Percentiles rank a stretch among this genome's conserved stretches.
Conservation (phyloP, 129 eudicot genomes). For the Escallonia herrerae region DNA sequence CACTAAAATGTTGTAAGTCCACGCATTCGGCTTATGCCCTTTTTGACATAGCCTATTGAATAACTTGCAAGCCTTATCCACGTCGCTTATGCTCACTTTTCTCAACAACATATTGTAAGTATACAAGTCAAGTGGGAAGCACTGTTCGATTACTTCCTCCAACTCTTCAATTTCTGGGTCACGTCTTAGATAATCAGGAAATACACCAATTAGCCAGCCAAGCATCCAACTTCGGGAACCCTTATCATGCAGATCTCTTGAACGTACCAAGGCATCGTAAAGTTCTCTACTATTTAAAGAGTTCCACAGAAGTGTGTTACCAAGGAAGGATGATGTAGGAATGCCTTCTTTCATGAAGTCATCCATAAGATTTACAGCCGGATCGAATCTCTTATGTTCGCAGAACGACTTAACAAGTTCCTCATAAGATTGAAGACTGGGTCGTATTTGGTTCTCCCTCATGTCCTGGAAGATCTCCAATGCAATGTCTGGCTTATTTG, state of each 20-base stretch:
- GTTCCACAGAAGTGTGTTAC: constrained; percentile 51
- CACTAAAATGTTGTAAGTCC: constrained; percentile 63
- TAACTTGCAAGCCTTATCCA: constrained; percentile 45
- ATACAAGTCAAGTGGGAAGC: constrained; percentile 47
- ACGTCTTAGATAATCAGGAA: constrained; percentile 33
- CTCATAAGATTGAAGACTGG: constrained; percentile 57
- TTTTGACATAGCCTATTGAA: constrained; percentile 36
- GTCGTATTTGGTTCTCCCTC: constrained; percentile 26
- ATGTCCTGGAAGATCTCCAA: constrained; percentile 31
- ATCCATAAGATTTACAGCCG: constrained; percentile 33
- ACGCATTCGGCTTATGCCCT: constrained; percentile 63
- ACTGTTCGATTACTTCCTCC: constrained; percentile 48
- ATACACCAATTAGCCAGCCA: constrained; percentile 47
- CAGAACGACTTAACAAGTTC: constrained; percentile 53
- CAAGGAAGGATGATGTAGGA: constrained; percentile 58
- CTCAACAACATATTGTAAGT: constrained; percentile 64
- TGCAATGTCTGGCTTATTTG: constrained; percentile 42
- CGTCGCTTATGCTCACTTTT: constrained; percentile 33
- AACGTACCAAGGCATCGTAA: constrained; percentile 43
- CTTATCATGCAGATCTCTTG: constrained; percentile 17
- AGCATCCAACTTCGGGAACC: constrained; percentile 34
- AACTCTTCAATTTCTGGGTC: constrained; percentile 29
- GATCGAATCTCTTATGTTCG: constrained; percentile 22
- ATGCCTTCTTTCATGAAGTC: constrained; percentile 47
- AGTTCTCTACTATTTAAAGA: constrained; percentile 34